Evolutionary conservation across 371 early-diverging fungal genomes (phyloP), one percentile per base, ranked within the genome.

Genomic region (Mortierella sp.): DNA sequence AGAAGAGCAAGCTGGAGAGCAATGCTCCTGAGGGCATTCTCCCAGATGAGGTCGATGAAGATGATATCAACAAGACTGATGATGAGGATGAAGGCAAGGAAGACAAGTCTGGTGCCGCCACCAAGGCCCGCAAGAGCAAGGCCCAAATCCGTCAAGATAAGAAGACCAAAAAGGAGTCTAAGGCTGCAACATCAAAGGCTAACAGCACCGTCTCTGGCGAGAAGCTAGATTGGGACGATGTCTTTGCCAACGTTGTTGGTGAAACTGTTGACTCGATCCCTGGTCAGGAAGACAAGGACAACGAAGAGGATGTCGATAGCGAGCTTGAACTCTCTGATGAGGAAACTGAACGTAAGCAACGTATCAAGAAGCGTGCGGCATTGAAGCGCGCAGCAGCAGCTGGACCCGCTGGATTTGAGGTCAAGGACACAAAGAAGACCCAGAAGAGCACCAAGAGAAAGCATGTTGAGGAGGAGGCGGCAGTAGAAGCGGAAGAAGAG

Each of bases 171-270:
- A 75, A 73, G 66, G 72, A 84, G n/a, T 75, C 74, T 69, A 84
- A 83, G 74, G 59, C 68, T 19, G 72, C 61, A 2, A 61, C 64
- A 60, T 26, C 74, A 53, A 74, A 75, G 40, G 67, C 76, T n/a
- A n/a, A n/a, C n/a, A n/a, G n/a, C n/a, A n/a, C n/a, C 1, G 65
- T 70, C 9, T 83, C 83, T 55, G 87, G 87, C 17, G 88, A 88
- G 37, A 87, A 87, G 58, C 87, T 90, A 47, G 95, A 94, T 70
- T 96, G 96, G 96, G 96, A 97, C 72, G 95, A 94, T 72, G 91
- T 95, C 34, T 95, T 96, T 85, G 92, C 90, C 60, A 90, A 88
- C 70, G 96, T 93, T 32, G 94, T 91, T 15, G 91, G 90, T 55
- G 91, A 95, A 70, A 90, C 88, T 19, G 90, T 85, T n/a, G 88